phyloP scores from a whole-genome alignment of 495 filamentous ascomycete species.

The Hyaloscypha finlandica region DNA sequence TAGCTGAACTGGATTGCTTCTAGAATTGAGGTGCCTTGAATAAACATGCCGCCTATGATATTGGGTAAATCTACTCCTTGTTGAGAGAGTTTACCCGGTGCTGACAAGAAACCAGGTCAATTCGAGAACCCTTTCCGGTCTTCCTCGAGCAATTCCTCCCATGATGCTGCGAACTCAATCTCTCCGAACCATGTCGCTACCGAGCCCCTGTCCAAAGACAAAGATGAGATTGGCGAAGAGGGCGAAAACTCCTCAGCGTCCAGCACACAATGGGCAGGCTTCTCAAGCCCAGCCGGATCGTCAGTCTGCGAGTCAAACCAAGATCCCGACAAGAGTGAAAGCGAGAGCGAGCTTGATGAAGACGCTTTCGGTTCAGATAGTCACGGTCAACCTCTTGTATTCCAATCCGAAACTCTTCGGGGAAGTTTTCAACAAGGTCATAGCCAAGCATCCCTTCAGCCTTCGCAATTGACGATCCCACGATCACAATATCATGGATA shows the following conservation, averaged over 20 bases:
- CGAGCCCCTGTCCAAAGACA: not conserved
- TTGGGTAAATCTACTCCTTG: not conserved
- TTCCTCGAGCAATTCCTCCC: not conserved
- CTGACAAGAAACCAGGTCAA: not conserved
- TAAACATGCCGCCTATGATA: not conserved
- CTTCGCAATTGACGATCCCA: constrained; percentile 32
- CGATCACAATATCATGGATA: constrained; percentile 41
- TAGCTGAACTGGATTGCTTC: no score
- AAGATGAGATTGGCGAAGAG: not conserved
- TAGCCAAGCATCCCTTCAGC: not conserved
- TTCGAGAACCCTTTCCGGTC: not conserved
- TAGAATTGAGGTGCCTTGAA: no score
- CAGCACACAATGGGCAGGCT: not conserved
- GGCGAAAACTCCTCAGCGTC: not conserved
- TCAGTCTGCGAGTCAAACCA: not conserved
- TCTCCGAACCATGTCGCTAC: not conserved
- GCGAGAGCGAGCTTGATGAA: not conserved
- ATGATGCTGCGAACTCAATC: not conserved
- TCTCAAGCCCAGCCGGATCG: not conserved
- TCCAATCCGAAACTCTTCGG: not conserved
- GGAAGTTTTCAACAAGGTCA: not conserved
- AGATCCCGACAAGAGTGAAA: not conserved
- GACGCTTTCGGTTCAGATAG: not conserved
- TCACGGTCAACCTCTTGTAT: not conserved
- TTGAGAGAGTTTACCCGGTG: not conserved